phyloP scores from a whole-genome alignment of 805 yeast species.

The Ogataea ganodermae region DNA sequence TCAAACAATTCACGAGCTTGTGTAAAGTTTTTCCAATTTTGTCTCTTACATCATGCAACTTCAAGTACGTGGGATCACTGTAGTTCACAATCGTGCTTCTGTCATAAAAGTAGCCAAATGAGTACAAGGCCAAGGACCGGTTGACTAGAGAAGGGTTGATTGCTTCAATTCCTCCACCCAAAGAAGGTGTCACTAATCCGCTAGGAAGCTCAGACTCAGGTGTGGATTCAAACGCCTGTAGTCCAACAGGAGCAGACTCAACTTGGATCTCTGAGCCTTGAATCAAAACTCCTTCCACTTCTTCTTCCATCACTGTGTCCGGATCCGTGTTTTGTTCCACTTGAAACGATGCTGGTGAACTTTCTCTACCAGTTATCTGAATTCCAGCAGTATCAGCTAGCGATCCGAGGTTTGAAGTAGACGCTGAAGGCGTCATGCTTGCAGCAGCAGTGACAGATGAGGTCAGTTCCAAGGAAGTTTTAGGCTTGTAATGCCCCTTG shows the following conservation, averaged over 20 bases:
- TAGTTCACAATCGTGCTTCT: slow-evolving; percentile 27
- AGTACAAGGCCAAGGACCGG: slow-evolving; percentile 29
- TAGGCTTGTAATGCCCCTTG: slow-evolving; percentile 29
- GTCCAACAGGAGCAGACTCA: background rate
- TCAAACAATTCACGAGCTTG: slow-evolving; percentile 49
- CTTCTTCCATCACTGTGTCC: slow-evolving; percentile 6
- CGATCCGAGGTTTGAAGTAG: slow-evolving; percentile 16
- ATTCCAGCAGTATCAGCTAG: background rate
- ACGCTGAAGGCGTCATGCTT: slow-evolving; percentile 26
- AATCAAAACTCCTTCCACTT: background rate
- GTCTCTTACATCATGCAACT: slow-evolving; percentile 62
- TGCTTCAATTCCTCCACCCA: slow-evolving; percentile 43
- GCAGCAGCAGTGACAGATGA: background rate
- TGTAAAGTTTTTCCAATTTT: slow-evolving; percentile 59
- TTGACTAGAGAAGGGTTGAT: slow-evolving; percentile 43
- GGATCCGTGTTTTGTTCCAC: background rate
- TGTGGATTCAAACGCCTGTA: slow-evolving; percentile 19
- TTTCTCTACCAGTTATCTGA: slow-evolving; percentile 2
- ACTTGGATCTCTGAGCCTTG: background rate
- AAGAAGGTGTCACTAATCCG: slow-evolving; percentile 30
- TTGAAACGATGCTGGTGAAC: background rate
- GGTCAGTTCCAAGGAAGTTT: background rate
- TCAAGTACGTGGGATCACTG: slow-evolving; percentile 43
- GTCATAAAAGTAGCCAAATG: slow-evolving; percentile 34
- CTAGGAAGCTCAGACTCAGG: slow-evolving; percentile 35